phyloP scores from a whole-genome alignment of 116 monocot species.

The Posidonia oceanica region DNA sequence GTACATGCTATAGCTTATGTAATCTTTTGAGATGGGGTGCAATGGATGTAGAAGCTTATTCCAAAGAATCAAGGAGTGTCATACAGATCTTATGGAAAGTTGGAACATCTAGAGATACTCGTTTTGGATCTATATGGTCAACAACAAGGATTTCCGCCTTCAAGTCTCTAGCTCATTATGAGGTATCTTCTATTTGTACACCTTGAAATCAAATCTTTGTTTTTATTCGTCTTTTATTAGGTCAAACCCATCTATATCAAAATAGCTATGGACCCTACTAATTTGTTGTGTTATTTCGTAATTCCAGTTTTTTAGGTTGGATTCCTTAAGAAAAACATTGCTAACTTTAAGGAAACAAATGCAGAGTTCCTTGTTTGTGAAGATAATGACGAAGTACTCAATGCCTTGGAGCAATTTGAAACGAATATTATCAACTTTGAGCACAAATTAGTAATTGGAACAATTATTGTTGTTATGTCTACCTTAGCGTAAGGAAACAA shows the following conservation, averaged over 20 bases:
- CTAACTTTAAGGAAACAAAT: constrained; percentile 54
- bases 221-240: too few relatives aligned
- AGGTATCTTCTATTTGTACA: constrained; percentile 26
- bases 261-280: not conserved
- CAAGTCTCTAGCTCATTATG: constrained; percentile 59
- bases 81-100: too few relatives aligned
- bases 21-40: constrained; percentile 72
- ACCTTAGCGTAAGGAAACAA: not conserved
- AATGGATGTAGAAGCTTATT: constrained; percentile 66
- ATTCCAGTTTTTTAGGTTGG: constrained; percentile 13
- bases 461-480: not conserved
- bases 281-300: not conserved
- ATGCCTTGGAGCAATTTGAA: constrained; percentile 72
- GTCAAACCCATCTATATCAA: too few relatives aligned
- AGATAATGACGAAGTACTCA: constrained; percentile 45
- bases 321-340: too few relatives aligned
- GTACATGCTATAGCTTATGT: constrained; percentile 44
- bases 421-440: constrained; percentile 85
- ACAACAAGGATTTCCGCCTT: constrained; percentile 69
- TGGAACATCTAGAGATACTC: constrained; percentile 28
- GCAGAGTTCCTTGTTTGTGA: constrained; percentile 50
- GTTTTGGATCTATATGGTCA: constrained; percentile 29
- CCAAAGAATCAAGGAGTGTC: constrained; percentile 40
- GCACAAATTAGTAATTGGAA: constrained; percentile 42
- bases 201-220: too few relatives aligned